Evolutionary conservation across 371 early-diverging fungal species (phyloP).

Genomic region (Gilbertella persicaria): DNA sequence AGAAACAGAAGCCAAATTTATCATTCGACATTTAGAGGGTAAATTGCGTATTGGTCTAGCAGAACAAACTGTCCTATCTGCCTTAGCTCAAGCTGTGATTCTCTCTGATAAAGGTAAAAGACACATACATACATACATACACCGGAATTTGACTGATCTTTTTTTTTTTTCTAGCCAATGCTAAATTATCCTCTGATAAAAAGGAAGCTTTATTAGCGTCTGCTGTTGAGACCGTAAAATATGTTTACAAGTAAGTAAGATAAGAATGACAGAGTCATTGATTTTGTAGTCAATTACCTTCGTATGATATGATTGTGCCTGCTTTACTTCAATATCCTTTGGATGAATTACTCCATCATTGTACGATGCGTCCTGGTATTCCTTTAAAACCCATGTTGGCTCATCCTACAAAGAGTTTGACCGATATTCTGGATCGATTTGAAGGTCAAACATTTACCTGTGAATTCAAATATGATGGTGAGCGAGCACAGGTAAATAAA

Average conservation of each 20-base stretch:
- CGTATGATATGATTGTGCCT: slow-evolving; percentile 88
- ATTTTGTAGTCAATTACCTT: slow-evolving; percentile 76
- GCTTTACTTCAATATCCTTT: slow-evolving; percentile 80
- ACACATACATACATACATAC: slow-evolving; percentile 14
- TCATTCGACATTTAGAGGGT: slow-evolving; percentile 94
- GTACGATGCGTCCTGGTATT: slow-evolving; percentile 93
- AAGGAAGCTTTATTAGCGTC: slow-evolving; percentile 59
- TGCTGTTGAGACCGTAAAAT: slow-evolving; percentile 82
- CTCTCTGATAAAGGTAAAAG: slow-evolving; percentile 40
- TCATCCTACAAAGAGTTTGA: slow-evolving; percentile 95
- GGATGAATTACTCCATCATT: slow-evolving; percentile 63
- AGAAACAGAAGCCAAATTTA: slow-evolving; percentile 89
- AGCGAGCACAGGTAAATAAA: slow-evolving; percentile 90
- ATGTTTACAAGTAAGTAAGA: slow-evolving; percentile 81
- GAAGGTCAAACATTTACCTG: slow-evolving; percentile 92
- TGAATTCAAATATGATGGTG: slow-evolving; percentile 99
- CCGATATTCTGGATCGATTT: slow-evolving; percentile 94
- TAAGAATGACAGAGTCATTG: not conserved
- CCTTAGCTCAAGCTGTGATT: slow-evolving; percentile 84
- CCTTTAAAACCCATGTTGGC: slow-evolving; percentile 99
- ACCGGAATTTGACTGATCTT: too few relatives aligned
- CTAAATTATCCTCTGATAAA: slow-evolving; percentile 50
- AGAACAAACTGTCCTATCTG: slow-evolving; percentile 90
- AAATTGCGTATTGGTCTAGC: slow-evolving; percentile 98
- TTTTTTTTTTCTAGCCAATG: slow-evolving; percentile 20